Conservation (phyloP, 352 stramenopile genomes). For the Globisporangium middletonii region DNA sequence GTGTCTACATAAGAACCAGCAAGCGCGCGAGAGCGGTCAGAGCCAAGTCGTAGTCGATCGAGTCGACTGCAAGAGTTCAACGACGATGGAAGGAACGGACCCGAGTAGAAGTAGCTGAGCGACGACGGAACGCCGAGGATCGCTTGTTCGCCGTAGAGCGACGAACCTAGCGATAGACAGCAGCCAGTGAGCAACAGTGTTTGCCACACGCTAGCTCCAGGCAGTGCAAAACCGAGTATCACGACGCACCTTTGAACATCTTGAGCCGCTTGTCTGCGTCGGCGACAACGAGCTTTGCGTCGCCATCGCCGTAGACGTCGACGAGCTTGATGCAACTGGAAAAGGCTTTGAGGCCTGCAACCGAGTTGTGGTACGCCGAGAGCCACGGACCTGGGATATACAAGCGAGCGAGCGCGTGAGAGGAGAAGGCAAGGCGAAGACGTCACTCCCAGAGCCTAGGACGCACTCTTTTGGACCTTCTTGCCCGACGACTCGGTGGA, state of each 20-base stretch:
- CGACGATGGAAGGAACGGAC: slow-evolving; percentile 5
- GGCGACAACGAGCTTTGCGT: slow-evolving; percentile 72
- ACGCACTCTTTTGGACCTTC: slow-evolving; percentile 16
- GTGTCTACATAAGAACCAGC: slow-evolving; percentile 25
- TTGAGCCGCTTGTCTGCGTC: slow-evolving; percentile 80
- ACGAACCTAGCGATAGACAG: slow-evolving; percentile 30
- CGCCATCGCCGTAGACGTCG: slow-evolving; percentile 81
- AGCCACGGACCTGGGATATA: slow-evolving; percentile 62
- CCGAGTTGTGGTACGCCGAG: slow-evolving; percentile 85
- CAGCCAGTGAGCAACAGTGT: neutral
- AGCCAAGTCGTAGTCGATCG: neutral
- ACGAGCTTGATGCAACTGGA: slow-evolving; percentile 65
- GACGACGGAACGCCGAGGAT: slow-evolving; percentile 71
- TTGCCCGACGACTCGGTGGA: slow-evolving; percentile 3
- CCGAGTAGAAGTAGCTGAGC: slow-evolving; percentile 76
- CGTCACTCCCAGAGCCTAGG: neutral
- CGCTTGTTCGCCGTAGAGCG: slow-evolving; percentile 70
- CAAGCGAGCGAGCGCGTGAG: neutral
- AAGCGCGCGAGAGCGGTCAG: neutral
- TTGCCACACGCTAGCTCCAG: no score
- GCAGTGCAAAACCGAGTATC: no score
- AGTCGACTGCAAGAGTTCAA: neutral
- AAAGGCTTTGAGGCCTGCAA: slow-evolving; percentile 84
- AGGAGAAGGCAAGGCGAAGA: neutral
- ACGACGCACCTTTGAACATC: slow-evolving; percentile 74